These are phyloP conservation scores for Mucor sp. DNA, from an alignment of 371 early-diverging fungal genomes.

Conservation along the genomic window DNA sequence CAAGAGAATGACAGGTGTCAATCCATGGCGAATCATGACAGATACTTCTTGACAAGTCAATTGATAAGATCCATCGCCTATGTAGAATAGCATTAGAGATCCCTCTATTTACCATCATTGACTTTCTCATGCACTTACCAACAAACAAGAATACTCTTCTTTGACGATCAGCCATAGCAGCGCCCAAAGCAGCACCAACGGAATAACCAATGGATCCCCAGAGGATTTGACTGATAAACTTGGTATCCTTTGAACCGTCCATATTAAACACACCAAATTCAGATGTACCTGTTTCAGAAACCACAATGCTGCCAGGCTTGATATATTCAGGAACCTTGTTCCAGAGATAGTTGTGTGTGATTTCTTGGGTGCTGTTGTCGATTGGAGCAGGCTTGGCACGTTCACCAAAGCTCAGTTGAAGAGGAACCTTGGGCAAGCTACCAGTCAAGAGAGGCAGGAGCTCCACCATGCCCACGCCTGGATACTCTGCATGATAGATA, in stretches of 20 bases:
- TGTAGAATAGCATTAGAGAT: too few relatives aligned
- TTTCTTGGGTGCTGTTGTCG: constrained; percentile 16
- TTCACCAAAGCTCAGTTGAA: constrained; percentile 15
- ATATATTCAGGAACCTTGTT: constrained; percentile 34
- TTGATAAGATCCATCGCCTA: constrained; percentile 53
- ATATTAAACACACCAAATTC: constrained; percentile 44
- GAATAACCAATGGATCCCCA: constrained; percentile 53
- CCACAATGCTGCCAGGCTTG: constrained; percentile 35
- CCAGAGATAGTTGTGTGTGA: constrained; percentile 54
- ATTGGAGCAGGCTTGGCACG: constrained; percentile 19
- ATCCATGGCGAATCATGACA: constrained; percentile 50
- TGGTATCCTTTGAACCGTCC: constrained; percentile 34
- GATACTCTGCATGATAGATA: constrained; percentile 39
- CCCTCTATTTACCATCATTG: too few relatives aligned
- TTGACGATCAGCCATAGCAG: constrained; percentile 33
- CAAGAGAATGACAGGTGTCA: constrained; percentile 48
- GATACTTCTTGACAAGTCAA: constrained; percentile 51
- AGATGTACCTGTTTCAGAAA: constrained; percentile 56
- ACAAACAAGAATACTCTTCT: constrained; percentile 45
- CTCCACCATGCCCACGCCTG: constrained; percentile 41
- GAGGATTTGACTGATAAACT: constrained; percentile 40
- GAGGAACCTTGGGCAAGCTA: constrained; percentile 24
- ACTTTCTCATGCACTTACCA: constrained; percentile 15
- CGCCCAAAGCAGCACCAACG: constrained; percentile 40
- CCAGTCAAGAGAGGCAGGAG: constrained; percentile 35